Base-by-base conservation (phyloP, 768 basidiomycete genomes). In the Rhodosporidiobolus sp. region DNA sequence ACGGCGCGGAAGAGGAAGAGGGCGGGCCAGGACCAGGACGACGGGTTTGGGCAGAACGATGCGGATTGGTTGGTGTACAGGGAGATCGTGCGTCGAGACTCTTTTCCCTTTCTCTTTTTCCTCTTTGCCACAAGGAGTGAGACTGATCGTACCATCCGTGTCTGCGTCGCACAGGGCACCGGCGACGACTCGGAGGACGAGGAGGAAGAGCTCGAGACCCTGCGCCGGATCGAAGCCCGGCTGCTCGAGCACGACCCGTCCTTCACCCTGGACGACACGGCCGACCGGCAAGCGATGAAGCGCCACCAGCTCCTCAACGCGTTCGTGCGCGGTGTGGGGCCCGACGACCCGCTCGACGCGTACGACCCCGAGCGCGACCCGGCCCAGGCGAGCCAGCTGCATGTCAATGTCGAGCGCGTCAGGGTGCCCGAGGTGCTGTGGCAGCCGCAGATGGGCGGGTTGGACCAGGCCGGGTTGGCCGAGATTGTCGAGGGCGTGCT, bases 1-100 rank as follows among this genome's bases (percentile, higher is more conserved):
- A 26, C 35, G 5, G 34, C 10, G 9, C 30, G 56, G 57, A 66
- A 57, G 43, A 34, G 28, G 28, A n/a, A 28, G 48, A 12, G 19
- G 22, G 34, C 32, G 38, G 32, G 20, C n/a, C 52, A 9, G 22
- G 54, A n/a, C n/a, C n/a, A 60, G 34, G 76, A 77, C 30, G 76
- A 77, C 57, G 76, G 73, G 6, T 99, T 98, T 79, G 94, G 95
- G 7, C 89, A 88, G 26, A 89, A 95, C 75, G 94, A 98, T 79
- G 93, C 90, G 12, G 95, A 98, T 79, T 98, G 95, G 94, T 89
- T 89, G 0, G 93, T 98, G 69, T 98, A 98, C 79, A 91, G 95
- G 75, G 94, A 97, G 82, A 94, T 99, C 70, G 94, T 94, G 79
- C 74, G 87, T 80, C 17, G 6, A 65, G 55, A 6, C 34, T 4